These are phyloP conservation scores for Backusella macrospora DNA, from an alignment of 192 early-diverging fungal species.

Conservation along the genomic window DNA sequence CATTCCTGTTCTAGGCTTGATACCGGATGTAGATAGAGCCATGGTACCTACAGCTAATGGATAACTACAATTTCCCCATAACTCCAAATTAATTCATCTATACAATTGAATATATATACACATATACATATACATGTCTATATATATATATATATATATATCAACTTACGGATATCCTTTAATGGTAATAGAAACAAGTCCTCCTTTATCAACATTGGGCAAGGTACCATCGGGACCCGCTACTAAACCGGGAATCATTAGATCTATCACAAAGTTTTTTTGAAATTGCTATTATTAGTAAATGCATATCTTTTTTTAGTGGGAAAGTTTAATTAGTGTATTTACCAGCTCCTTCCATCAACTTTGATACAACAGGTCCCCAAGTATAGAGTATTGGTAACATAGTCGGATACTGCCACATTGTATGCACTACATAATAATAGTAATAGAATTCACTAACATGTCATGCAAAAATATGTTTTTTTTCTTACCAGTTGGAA, in stretches of 20 bases:
- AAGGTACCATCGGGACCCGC: slow-evolving; percentile 43
- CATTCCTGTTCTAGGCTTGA: slow-evolving; percentile 49
- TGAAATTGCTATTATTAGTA: too few species aligned
- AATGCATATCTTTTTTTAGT: not conserved
- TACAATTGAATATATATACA: not conserved
- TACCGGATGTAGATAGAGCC: slow-evolving; percentile 52
- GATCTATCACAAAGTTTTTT: slow-evolving; percentile 44
- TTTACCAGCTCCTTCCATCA: slow-evolving; percentile 72
- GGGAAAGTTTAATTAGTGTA: not conserved
- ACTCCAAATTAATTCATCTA: not conserved
- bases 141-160: too few species aligned
- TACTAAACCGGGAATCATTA: slow-evolving; percentile 80
- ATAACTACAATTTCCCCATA: slow-evolving; percentile 15
- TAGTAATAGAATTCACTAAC: not conserved
- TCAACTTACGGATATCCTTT: slow-evolving; percentile 50
- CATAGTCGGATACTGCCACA: slow-evolving; percentile 72
- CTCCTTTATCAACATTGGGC: slow-evolving; percentile 52
- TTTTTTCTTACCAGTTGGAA: slow-evolving; percentile 59
- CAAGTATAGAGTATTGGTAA: slow-evolving; percentile 71
- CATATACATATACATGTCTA: too few species aligned
- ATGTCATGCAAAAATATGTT: not conserved
- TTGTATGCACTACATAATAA: slow-evolving; percentile 63
- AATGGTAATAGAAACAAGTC: slow-evolving; percentile 57
- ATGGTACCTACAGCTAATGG: slow-evolving; percentile 74
- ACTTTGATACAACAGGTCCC: slow-evolving; percentile 67